Conservation (phyloP, 106 monocot genomes). For the Amphibolis antarctica region DNA sequence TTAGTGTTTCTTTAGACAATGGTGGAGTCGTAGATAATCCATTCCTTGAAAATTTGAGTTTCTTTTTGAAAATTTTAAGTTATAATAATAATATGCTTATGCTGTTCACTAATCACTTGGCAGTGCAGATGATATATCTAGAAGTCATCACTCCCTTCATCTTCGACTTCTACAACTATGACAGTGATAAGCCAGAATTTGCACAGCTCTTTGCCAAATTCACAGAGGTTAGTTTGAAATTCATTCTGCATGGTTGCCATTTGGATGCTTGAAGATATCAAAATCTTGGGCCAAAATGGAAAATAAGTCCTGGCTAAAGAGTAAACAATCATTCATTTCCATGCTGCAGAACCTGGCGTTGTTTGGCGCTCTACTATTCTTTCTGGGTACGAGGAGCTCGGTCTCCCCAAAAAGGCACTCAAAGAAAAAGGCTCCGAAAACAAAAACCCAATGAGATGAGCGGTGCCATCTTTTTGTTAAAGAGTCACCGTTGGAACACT, state of each 20-base stretch:
- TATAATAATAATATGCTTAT: too few species aligned
- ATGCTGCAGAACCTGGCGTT: constrained; percentile 61
- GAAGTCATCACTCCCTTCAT: constrained; percentile 50
- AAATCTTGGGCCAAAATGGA: not conserved
- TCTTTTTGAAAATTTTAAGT: too few species aligned
- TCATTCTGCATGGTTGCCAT: not conserved
- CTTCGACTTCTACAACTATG: constrained; percentile 84
- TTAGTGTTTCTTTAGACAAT: not conserved
- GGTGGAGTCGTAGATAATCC: not conserved
- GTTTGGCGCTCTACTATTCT: constrained; percentile 66
- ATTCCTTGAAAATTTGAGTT: too few species aligned
- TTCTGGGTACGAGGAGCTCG: constrained; percentile 74
- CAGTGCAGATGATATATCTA: constrained; percentile 40
- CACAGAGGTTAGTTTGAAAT: constrained; percentile 12
- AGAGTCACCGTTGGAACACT: too few species aligned
- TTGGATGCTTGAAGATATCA: too few species aligned
- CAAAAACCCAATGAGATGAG: constrained; percentile 20
- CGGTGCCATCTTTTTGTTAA: too few species aligned
- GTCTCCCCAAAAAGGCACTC: constrained; percentile 42
- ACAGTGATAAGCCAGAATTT: constrained; percentile 52
- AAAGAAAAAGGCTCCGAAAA: constrained; percentile 62
- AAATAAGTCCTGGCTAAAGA: not conserved
- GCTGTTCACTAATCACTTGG: too few species aligned
- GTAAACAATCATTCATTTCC: not conserved
- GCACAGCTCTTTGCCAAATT: constrained; percentile 60